A percentile compares a stretch with the other conserved stretches of the same genome.
phyloP scores from a whole-genome alignment of 306 rosid species.

The Begonia loranthoides region DNA sequence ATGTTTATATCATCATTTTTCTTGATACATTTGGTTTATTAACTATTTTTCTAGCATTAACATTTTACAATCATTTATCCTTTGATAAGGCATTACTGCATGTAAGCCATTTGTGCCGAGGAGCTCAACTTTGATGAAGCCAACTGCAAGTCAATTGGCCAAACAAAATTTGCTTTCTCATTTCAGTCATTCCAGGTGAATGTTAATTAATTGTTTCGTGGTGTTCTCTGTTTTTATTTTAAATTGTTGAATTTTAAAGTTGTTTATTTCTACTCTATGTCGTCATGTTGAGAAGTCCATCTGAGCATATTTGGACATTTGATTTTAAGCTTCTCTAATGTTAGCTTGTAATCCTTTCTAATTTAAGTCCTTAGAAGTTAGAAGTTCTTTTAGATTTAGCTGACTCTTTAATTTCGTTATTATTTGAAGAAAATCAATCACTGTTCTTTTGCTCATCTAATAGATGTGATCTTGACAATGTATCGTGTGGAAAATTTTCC shows the following conservation, averaged over 20 bases:
- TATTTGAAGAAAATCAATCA: not conserved
- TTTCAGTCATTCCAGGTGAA: constrained; percentile 49
- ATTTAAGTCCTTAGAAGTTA: not conserved
- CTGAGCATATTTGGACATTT: no score
- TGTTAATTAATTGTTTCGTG: constrained; percentile 10
- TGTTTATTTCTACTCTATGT: not conserved
- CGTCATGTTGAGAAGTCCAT: not conserved
- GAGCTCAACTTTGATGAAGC: constrained; percentile 85
- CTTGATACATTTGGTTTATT: not conserved
- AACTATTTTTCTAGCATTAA: constrained; percentile 34
- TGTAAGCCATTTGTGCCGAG: constrained; percentile 20
- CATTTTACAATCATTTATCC: constrained; percentile 26
- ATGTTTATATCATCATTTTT: not conserved
- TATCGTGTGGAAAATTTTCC: not conserved
- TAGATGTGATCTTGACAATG: no score
- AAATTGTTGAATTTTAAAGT: not conserved
- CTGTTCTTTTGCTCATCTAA: no score
- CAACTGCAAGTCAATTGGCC: constrained; percentile 94
- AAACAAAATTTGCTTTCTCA: constrained; percentile 43
- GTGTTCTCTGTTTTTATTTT: not conserved
- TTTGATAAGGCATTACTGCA: constrained; percentile 20
- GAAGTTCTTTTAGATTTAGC: not conserved
- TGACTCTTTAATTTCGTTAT: not conserved
- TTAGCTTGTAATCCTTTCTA: no score
- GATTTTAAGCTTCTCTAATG: no score